A percentile compares a stretch with the other conserved stretches of the same genome.
Evolutionary conservation across 768 basidiomycete species (phyloP).

Genomic region (Pholiota conissans): DNA sequence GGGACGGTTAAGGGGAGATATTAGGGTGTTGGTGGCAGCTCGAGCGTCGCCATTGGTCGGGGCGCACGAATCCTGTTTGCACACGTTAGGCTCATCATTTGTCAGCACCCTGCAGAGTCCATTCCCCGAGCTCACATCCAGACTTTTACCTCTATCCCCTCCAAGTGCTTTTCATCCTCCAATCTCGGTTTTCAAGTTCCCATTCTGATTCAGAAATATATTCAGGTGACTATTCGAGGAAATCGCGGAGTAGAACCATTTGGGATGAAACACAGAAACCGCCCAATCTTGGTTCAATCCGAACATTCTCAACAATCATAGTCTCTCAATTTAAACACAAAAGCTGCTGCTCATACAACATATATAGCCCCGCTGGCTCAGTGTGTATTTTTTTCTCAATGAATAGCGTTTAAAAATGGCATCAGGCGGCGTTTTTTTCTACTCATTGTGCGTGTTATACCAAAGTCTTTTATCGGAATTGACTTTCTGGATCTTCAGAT

Average conservation of each 20-base stretch:
- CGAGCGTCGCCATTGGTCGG: conserved; percentile 3
- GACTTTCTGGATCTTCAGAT: not conserved
- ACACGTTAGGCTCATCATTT: conserved; percentile 16
- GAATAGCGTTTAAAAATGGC: not conserved
- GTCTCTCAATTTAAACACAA: not conserved
- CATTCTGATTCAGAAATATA: too few relatives aligned
- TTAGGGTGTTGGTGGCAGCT: conserved; percentile 8
- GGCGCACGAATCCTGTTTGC: conserved; percentile 23
- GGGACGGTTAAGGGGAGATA: conserved; percentile 5
- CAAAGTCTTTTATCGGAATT: not conserved
- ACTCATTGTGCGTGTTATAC: not conserved
- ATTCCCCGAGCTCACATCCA: not conserved
- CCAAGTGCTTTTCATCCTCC: too few relatives aligned
- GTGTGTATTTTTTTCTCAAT: not conserved
- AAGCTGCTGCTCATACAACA: not conserved
- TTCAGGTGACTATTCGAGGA: too few relatives aligned
- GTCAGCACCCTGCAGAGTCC: conserved; percentile 17
- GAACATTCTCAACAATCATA: not conserved
- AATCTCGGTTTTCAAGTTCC: too few relatives aligned
- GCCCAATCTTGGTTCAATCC: not conserved
- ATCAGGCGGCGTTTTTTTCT: not conserved
- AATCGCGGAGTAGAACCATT: too few relatives aligned
- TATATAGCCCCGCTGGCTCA: not conserved
- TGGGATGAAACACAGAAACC: too few relatives aligned
- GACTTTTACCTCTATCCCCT: too few relatives aligned